A percentile compares a stretch with the other conserved stretches of the same genome.
phyloP scores from a whole-genome alignment of 1,284 basidiomycete genomes.

The Paramarasmius palmivorus region DNA sequence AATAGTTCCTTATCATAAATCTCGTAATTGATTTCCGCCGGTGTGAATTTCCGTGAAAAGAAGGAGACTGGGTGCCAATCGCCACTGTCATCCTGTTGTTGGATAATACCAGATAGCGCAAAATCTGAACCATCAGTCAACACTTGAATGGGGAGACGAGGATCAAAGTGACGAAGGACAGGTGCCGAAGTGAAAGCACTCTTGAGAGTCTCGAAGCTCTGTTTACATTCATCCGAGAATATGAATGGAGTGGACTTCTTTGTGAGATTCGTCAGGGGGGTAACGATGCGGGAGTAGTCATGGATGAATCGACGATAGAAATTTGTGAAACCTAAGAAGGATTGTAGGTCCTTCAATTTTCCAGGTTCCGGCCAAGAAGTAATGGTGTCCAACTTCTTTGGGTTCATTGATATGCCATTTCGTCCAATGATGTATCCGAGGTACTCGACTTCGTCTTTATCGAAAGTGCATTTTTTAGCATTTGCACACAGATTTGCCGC shows the following conservation, averaged over 20 bases:
- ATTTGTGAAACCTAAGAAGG: slow-evolving; percentile 30
- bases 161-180: neutral
- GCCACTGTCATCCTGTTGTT: no score
- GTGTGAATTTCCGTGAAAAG: no score
- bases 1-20: no score
- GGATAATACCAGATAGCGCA: no score
- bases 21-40: no score
- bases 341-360: slow-evolving; percentile 22
- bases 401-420: slow-evolving; percentile 37
- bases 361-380: slow-evolving; percentile 20
- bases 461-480: slow-evolving; percentile 32
- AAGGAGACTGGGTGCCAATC: no score
- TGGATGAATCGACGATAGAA: no score
- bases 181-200: neutral
- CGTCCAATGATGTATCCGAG: slow-evolving; percentile 32
- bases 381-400: slow-evolving; percentile 35
- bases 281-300: slow-evolving; percentile 23
- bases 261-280: slow-evolving; percentile 15
- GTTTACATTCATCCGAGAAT: slow-evolving; percentile 1
- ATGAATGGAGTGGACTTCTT: slow-evolving; percentile 9
- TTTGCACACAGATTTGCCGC: slow-evolving; percentile 18
- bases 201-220: slow-evolving; percentile 10
- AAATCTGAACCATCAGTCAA: neutral
- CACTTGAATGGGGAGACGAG: neutral
- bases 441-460: slow-evolving; percentile 36